These are phyloP conservation scores for Cryptomeria japonica DNA, from an alignment of 75 land plant genomes.

Conservation along the genomic window DNA sequence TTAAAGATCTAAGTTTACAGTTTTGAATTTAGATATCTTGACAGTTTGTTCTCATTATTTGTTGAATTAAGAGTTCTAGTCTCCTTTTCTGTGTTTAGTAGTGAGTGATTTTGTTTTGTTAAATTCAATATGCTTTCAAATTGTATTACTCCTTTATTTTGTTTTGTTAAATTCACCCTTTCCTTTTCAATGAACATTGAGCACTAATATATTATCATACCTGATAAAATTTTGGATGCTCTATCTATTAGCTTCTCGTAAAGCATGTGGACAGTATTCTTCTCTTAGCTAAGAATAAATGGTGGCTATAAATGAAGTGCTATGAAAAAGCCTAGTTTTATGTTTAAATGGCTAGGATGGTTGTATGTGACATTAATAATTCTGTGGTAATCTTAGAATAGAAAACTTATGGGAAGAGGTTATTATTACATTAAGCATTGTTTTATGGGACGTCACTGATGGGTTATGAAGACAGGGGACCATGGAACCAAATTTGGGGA, in stretches of 20 bases:
- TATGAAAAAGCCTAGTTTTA: not conserved
- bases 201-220: not conserved
- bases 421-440: no score
- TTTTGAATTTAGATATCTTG: no score
- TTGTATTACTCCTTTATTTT: no score
- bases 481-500: no score
- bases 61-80: no score
- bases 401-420: not conserved
- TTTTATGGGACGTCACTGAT: no score
- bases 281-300: not conserved
- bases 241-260: not conserved
- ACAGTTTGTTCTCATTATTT: no score
- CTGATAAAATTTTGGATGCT: not conserved
- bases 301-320: not conserved
- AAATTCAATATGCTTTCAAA: not conserved
- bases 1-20: no score
- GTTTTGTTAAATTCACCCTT: not conserved
- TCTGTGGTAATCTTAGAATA: not conserved
- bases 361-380: not conserved
- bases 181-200: not conserved
- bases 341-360: not conserved
- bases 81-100: not conserved
- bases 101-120: no score
- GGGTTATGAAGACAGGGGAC: no score
- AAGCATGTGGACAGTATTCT: not conserved